Percentiles rank a stretch among this genome's conserved stretches.
These are phyloP conservation scores for Cinnamomum micranthum DNA, from an alignment of 164 flowering plant genomes.

Conservation along the genomic window DNA sequence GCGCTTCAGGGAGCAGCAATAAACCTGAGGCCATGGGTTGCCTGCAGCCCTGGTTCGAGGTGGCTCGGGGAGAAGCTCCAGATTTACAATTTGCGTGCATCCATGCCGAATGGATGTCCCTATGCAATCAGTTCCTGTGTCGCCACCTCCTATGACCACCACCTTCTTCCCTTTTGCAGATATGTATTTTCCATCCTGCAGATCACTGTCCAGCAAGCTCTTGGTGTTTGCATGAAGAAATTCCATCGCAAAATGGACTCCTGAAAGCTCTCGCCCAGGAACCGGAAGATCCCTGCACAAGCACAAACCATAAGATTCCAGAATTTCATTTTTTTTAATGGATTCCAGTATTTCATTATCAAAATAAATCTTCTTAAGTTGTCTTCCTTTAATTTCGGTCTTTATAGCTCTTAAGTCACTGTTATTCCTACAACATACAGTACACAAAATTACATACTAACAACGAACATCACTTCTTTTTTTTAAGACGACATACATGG, in stretches of 20 bases:
- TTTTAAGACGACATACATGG: too few species aligned
- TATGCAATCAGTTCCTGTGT: constrained; percentile 98
- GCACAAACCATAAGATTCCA: background rate
- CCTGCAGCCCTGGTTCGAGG: constrained; percentile 82
- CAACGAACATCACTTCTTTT: background rate
- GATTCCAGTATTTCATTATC: background rate
- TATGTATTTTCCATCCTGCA: constrained; percentile 78
- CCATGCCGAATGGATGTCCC: constrained; percentile 97
- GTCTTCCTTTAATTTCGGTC: background rate
- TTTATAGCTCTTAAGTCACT: background rate
- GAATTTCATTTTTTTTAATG: too few species aligned
- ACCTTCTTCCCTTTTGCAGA: constrained; percentile 97
- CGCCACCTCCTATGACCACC: constrained; percentile 98
- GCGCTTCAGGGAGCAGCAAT: background rate
- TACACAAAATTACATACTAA: background rate
- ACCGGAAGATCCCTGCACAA: constrained; percentile 87
- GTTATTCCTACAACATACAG: background rate
- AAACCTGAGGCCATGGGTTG: constrained; percentile 99
- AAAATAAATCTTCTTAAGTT: background rate
- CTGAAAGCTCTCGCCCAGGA: constrained; percentile 81
- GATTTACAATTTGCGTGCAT: constrained; percentile 65
- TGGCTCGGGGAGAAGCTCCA: constrained; percentile 91
- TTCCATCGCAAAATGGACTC: constrained; percentile 96
- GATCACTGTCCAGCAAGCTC: constrained; percentile 92
- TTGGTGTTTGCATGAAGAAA: constrained; percentile 96